Evolutionary conservation across 768 basidiomycete genomes (phyloP).

Genomic region (Mycena galopus): DNA sequence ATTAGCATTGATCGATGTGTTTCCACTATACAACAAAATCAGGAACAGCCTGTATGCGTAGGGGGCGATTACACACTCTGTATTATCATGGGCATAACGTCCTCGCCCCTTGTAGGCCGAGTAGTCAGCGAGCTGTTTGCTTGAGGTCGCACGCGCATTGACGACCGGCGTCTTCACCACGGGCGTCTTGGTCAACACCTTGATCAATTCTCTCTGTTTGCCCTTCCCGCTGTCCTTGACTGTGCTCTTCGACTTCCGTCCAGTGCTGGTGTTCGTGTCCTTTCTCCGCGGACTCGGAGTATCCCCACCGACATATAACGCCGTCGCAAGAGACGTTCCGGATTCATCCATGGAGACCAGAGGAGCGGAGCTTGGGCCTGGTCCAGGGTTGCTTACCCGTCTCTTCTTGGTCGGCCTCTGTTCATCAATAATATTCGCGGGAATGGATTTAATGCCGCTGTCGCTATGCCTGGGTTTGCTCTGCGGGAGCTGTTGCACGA

Average conservation of each 20-base stretch:
- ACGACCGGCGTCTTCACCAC: neutral
- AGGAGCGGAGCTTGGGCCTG: neutral
- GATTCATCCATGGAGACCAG: constrained; percentile 10
- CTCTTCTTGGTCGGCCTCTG: constrained; percentile 29
- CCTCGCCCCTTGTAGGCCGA: constrained; percentile 52
- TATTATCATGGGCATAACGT: constrained; percentile 48
- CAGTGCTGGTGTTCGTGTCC: constrained; percentile 7
- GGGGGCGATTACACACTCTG: constrained; percentile 13
- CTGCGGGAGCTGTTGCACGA: neutral
- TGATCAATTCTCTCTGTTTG: constrained; percentile 6
- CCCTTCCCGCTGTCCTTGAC: constrained; percentile 1
- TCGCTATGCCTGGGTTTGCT: constrained; percentile 13
- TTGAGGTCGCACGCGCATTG: constrained; percentile 33
- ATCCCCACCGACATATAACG: constrained; percentile 32
- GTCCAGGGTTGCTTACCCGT: constrained; percentile 30
- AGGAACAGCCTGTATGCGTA: neutral
- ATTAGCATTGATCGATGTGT: constrained; percentile 56
- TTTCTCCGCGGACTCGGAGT: constrained; percentile 31
- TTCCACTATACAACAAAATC: constrained; percentile 11
- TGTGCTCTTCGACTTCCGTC: neutral
- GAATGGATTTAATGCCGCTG: neutral
- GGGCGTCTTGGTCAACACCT: constrained; percentile 20
- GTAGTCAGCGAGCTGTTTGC: constrained; percentile 36
- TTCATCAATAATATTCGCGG: neutral
- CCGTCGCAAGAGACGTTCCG: constrained; percentile 26